Evolutionary conservation across 2,329 filamentous ascomycete species (phyloP), one percentile per base, ranked within the genome.

Genomic region (Talaromyces atroroseus): DNA sequence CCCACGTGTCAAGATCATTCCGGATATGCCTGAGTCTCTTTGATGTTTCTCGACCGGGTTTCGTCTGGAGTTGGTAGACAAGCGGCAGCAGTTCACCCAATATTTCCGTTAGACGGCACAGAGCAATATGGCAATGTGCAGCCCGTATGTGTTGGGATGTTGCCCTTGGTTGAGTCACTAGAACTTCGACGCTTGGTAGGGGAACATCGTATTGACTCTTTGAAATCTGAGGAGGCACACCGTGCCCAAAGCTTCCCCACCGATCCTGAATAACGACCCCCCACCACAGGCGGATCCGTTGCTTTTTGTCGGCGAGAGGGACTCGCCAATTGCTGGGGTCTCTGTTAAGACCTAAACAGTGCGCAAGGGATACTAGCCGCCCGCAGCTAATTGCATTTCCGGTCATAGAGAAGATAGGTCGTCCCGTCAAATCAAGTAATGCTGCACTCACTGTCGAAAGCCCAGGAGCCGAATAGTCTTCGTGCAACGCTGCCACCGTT

Each of bases 371-470:
- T 11, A 82, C 73, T 20, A 77, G 79, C 3, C 79, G 77, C 0
- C 79, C 80, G 57, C 78, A 79, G 14, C 79, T 78, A 29, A 80
- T 76, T 7, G 80, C 77, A 62, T 83, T 83, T 0, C 82, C 82
- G 5, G 82, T 80, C 64, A 85, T 78, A 1, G 81, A 81, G 6
- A 81, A 83, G 6, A 81, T 81, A 1, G 84, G 83, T 2, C 83
- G 74, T 1, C 83, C 84, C 0, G 79, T 80, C 1, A 86, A 69
- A 61, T 86, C 83, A 10, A 86, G 73, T 8, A 85, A 66, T 5
- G 82, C 78, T 2, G 82, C 79, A 21, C 79, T 76, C 23, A 86
- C 76, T 0, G 82, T 82, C 1, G 82, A 81, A 45, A 85, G 71
- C 1, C 82, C 80, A 0, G 82, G 83, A 0, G 80, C 80, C 1